Conservation (phyloP, 139 green algal species). For the Deuterostichococcus epilithicus region DNA sequence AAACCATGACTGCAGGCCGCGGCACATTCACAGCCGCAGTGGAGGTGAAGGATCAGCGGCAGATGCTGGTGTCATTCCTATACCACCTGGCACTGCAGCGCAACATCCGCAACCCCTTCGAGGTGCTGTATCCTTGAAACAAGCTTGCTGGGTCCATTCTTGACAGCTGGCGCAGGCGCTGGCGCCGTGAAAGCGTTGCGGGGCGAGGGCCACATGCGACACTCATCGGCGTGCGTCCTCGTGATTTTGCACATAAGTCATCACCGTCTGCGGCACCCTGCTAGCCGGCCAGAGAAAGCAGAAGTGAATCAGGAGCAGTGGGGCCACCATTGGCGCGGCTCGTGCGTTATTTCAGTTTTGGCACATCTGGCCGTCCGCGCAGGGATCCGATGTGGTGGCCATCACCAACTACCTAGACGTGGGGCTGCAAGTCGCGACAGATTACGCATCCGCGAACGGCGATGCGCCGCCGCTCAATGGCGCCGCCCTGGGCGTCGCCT, state of each 20-base stretch:
- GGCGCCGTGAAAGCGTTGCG: no score
- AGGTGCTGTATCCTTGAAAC: no score
- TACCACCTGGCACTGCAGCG: constrained; percentile 66
- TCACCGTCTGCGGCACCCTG: no score
- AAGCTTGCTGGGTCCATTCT: no score
- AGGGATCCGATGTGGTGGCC: constrained; percentile 54
- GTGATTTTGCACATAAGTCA: no score
- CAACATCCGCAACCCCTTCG: constrained; percentile 67
- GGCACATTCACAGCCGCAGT: constrained; percentile 53
- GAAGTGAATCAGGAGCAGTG: no score
- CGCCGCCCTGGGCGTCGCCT: neutral
- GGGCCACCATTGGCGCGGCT: no score
- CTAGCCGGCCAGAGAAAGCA: no score
- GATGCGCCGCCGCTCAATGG: neutral
- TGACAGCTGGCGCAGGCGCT: no score
- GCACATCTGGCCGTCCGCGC: neutral
- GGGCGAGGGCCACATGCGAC: no score
- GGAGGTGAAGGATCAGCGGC: constrained; percentile 43
- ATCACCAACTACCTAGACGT: constrained; percentile 86
- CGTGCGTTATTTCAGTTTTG: no score
- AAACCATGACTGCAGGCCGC: constrained; percentile 8
- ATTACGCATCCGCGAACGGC: neutral
- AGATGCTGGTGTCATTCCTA: constrained; percentile 35
- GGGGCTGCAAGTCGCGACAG: constrained; percentile 47
- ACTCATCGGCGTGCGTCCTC: no score